Evolutionary conservation across 1,284 basidiomycete species (phyloP), one percentile per base, ranked within the genome.

Genomic region (Heterobasidion irregulare): DNA sequence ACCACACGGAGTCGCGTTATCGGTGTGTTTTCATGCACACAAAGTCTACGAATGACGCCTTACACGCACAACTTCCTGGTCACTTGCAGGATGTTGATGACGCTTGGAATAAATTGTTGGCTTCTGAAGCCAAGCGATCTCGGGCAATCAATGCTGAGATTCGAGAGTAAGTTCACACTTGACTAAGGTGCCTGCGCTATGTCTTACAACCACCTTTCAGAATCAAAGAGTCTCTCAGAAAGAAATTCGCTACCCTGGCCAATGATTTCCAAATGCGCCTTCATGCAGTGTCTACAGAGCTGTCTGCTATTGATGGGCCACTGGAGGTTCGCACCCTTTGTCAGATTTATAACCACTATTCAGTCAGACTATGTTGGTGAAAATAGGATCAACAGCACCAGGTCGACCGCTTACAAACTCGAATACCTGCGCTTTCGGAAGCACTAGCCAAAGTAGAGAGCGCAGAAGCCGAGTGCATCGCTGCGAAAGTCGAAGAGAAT

Each of bases 401-500:
- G 54, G 74, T 83, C 1, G 68, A 70, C 18, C 66, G 76, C 45
- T 78, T 93, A 55, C 82, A 90, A 64, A 79, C 75, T 1, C 79
- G 82, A 59, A 74, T 92, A 65, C 81, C 83, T 1, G 74, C 75
- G 0, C 70, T 92, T 35, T 75, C 80, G 8, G 79, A 83, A 16
- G 71, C 76, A 0, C 68, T 93, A 18, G 69, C 69, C 8, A 69
- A 72, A 8, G 84, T 91, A 9, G 75, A 75, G 1, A 72, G 68
- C 4, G 86, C 82, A 1, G 92, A 96, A 63, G 75, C 78, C 8
- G 88, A 89, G 55, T 98, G 95, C 66, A 72, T 73, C 4, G 84
- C 86, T n/a, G 95, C 94, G 16, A 98, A 95, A 62, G 89, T 98
- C 2, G 96, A 98, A 66, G 96, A 98, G 70, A 98, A 98, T 68